Conservation (phyloP, 2,329 filamentous ascomycete genomes). For the Fusarium hostae region DNA sequence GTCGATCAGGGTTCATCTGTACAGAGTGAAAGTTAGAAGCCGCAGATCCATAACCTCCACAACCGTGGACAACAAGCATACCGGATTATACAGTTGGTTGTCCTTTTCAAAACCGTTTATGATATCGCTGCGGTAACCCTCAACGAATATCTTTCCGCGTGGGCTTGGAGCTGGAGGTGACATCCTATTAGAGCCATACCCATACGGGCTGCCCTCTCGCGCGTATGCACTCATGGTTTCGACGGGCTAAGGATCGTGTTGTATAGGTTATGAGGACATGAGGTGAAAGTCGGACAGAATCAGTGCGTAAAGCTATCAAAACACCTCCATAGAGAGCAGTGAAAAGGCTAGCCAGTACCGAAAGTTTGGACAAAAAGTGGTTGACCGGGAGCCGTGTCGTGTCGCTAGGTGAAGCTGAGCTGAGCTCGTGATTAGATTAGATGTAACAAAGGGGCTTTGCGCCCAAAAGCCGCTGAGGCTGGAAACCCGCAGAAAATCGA, state of each 20-base stretch:
- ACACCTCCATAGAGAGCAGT: constrained; percentile 33
- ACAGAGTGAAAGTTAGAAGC: constrained; percentile 18
- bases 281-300: constrained; percentile 6
- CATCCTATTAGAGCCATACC: constrained; percentile 49
- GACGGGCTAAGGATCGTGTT: constrained; percentile 25
- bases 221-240: constrained; percentile 55
- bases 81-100: constrained; percentile 67
- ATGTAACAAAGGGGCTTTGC: constrained; percentile 35
- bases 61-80: constrained; percentile 51
- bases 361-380: constrained; percentile 15
- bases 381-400: constrained; percentile 26
- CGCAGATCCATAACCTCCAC: background rate
- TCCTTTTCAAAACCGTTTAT: constrained; percentile 65
- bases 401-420: background rate
- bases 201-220: constrained; percentile 50
- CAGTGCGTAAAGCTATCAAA: constrained; percentile 22
- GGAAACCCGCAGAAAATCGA: constrained; percentile 8
- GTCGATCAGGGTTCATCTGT: constrained; percentile 62
- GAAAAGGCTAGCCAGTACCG: constrained; percentile 19
- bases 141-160: constrained; percentile 62
- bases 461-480: constrained; percentile 16
- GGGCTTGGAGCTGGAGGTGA: constrained; percentile 52
- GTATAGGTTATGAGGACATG: constrained; percentile 41
- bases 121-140: constrained; percentile 69
- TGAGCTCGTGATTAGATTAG: constrained; percentile 18